A percentile compares a stretch with the other conserved stretches of the same genome.
These are phyloP conservation scores for Phytophthora agathidicida DNA, from an alignment of 352 stramenopile genomes.

Conservation along the genomic window DNA sequence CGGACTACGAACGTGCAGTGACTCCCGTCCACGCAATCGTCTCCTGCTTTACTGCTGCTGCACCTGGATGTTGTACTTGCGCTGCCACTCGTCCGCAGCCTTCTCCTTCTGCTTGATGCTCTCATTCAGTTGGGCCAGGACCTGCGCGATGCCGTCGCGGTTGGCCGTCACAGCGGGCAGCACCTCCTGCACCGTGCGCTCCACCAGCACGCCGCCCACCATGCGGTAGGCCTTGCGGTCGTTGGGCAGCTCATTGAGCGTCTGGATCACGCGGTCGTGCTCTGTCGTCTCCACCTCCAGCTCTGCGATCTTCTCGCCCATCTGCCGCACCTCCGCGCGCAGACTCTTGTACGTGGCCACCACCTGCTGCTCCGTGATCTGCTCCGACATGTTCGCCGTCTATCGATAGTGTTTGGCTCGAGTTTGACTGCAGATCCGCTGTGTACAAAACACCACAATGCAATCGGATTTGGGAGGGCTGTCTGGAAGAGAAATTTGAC, in stretches of 20 bases:
- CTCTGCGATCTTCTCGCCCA: slow-evolving; percentile 87
- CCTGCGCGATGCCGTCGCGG: slow-evolving; percentile 79
- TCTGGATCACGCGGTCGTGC: slow-evolving; percentile 86
- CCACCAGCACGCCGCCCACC: slow-evolving; percentile 96
- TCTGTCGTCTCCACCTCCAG: slow-evolving; percentile 85
- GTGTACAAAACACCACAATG: slow-evolving; percentile 8
- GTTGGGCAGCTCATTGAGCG: slow-evolving; percentile 70
- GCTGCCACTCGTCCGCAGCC: slow-evolving; percentile 83
- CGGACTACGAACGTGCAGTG: slow-evolving; percentile 26
- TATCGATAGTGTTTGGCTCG: neutral
- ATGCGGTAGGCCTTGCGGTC: slow-evolving; percentile 94
- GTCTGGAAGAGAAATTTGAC: slow-evolving; percentile 11
- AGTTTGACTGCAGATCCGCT: neutral
- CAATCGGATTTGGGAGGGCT: slow-evolving; percentile 14
- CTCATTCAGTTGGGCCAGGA: slow-evolving; percentile 76
- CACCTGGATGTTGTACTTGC: slow-evolving; percentile 88
- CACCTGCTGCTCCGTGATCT: slow-evolving; percentile 87
- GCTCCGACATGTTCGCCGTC: slow-evolving; percentile 45
- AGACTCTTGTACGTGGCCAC: slow-evolving; percentile 89
- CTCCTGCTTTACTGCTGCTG: slow-evolving; percentile 55
- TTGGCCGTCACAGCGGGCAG: slow-evolving; percentile 91
- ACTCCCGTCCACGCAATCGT: slow-evolving; percentile 5
- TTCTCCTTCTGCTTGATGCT: slow-evolving; percentile 88
- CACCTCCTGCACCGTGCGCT: slow-evolving; percentile 96
- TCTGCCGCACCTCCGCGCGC: slow-evolving; percentile 80